phyloP scores from a whole-genome alignment of 106 monocot species.

The Amphibolis antarctica region DNA sequence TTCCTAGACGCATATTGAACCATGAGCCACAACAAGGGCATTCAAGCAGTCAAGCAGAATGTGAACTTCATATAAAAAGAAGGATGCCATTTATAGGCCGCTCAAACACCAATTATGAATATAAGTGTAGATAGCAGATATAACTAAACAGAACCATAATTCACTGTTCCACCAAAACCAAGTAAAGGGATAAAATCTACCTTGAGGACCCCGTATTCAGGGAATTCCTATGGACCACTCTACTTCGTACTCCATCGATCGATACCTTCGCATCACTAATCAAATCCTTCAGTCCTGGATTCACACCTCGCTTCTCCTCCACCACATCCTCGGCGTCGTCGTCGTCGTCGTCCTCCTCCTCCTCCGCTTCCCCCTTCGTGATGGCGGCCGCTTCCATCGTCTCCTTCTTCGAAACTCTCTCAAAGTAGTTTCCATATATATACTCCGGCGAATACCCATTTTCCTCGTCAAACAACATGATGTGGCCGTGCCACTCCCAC shows the following conservation, averaged over 20 bases:
- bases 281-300: conserved; percentile 69
- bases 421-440: conserved; percentile 90
- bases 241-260: conserved; percentile 2
- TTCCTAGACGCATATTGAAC: no score
- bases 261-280: conserved; percentile 36
- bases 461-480: conserved; percentile 88
- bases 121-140: no score
- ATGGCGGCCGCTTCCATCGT: background rate
- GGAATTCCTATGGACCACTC: conserved; percentile 9
- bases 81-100: no score
- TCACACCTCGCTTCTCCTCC: conserved; percentile 25
- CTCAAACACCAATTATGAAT: no score
- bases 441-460: conserved; percentile 84
- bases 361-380: no score
- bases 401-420: conserved; percentile 39
- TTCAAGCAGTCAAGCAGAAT: no score
- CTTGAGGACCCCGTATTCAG: conserved; percentile 1
- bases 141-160: no score
- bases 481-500: conserved; percentile 99
- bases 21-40: no score
- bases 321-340: no score
- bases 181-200: background rate
- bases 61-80: no score
- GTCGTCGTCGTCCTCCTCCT: conserved; percentile 36
- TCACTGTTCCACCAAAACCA: background rate